Conservation (phyloP, 306 rosid genomes). For the Vachellia pachyceras region DNA sequence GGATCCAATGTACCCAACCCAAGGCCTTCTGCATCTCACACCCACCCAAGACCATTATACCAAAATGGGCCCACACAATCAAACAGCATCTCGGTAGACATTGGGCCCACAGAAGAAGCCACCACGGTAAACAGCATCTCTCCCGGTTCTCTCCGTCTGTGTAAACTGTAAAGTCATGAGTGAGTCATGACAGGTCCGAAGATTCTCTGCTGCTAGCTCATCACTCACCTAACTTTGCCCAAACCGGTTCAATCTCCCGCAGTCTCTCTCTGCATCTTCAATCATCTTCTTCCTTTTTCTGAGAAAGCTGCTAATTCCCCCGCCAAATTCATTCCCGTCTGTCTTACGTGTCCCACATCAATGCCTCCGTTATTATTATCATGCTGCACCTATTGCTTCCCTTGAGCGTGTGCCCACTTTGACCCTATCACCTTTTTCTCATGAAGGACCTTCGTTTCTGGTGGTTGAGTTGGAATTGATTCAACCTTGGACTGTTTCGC, state of each 20-base stretch:
- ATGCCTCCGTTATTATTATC: conserved; percentile 14
- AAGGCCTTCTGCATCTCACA: conserved; percentile 15
- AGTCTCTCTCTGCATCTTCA: neutral
- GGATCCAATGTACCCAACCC: conserved; percentile 33
- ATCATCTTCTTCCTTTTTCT: conserved; percentile 40
- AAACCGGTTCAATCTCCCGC: conserved; percentile 65
- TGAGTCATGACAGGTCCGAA: conserved; percentile 43
- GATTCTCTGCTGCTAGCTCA: conserved; percentile 51
- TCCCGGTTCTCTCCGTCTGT: neutral
- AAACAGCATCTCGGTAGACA: neutral
- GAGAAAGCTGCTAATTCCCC: conserved; percentile 41
- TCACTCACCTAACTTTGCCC: conserved; percentile 55
- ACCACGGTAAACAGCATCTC: conserved; percentile 32
- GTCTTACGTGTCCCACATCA: neutral
- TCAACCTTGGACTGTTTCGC: too few relatives aligned
- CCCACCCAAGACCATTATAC: conserved; percentile 25
- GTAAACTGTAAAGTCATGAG: neutral
- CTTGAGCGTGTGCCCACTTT: neutral
- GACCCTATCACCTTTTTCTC: neutral
- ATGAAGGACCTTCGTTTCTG: neutral
- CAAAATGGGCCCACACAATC: conserved; percentile 31
- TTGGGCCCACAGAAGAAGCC: neutral
- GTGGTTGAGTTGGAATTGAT: neutral
- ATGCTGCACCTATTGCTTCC: conserved; percentile 9
- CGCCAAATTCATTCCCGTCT: neutral